These are phyloP conservation scores for Fusarium udum DNA, from an alignment of 2,329 filamentous ascomycete species.

Conservation along the genomic window DNA sequence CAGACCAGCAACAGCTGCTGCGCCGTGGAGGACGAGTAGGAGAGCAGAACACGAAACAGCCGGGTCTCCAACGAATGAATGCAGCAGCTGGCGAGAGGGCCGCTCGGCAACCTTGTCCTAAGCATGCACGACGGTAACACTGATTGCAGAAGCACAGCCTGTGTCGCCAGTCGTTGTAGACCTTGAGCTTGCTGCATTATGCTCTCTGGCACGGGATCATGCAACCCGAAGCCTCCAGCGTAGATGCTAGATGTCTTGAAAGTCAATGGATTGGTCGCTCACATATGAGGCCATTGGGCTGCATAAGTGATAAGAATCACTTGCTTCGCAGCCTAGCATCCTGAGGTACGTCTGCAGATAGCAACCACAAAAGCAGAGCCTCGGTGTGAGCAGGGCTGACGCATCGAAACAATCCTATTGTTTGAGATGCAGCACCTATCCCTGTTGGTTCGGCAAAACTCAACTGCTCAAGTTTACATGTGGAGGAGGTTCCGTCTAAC, in stretches of 20 bases:
- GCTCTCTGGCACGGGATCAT: constrained; percentile 11
- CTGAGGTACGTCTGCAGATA: constrained; percentile 8
- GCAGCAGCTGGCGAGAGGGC: constrained; percentile 18
- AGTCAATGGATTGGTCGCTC: constrained; percentile 9
- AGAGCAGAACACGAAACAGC: constrained; percentile 32
- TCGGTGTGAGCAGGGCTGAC: constrained; percentile 23
- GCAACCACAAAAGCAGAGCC: constrained; percentile 11
- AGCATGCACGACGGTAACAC: constrained; percentile 34
- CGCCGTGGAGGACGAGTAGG: constrained; percentile 18
- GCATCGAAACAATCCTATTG: background rate
- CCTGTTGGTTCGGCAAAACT: constrained; percentile 3
- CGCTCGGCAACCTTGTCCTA: constrained; percentile 33
- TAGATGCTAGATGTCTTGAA: constrained; percentile 15
- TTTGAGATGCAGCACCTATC: constrained; percentile 3
- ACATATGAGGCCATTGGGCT: constrained; percentile 24
- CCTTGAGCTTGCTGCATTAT: constrained; percentile 26
- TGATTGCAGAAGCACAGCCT: constrained; percentile 31
- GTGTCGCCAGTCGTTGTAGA: constrained; percentile 26
- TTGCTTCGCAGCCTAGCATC: constrained; percentile 18
- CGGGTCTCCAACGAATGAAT: constrained; percentile 24
- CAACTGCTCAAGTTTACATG: background rate
- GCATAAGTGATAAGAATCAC: constrained; percentile 19
- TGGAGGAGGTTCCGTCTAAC: constrained; percentile 8
- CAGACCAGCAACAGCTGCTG: constrained; percentile 17
- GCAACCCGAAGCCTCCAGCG: constrained; percentile 3